Evolutionary conservation across 345 rosid species (phyloP).

Genomic region (Aquilaria yunnanensis): DNA sequence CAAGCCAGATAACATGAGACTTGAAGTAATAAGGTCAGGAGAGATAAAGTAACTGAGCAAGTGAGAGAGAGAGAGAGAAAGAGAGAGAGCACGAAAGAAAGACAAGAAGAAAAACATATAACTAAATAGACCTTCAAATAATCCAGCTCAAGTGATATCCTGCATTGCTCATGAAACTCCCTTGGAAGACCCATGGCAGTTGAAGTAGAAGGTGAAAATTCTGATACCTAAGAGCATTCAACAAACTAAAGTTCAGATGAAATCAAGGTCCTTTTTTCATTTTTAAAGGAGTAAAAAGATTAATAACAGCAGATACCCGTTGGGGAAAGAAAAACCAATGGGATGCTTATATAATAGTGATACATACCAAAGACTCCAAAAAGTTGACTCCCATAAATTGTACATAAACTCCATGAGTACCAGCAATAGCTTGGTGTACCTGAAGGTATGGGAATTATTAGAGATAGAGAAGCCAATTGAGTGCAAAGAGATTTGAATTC

Average conservation of each 20-base stretch:
- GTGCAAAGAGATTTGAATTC: neutral
- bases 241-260: neutral
- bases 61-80: neutral
- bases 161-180: constrained; percentile 95
- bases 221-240: constrained; percentile 65
- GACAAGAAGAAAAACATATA: constrained; percentile 18
- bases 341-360: constrained; percentile 12
- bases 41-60: neutral
- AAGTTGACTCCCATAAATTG: constrained; percentile 81
- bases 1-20: constrained; percentile 16
- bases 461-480: constrained; percentile 20
- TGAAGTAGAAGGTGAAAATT: constrained; percentile 92
- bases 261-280: neutral
- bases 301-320: constrained; percentile 10
- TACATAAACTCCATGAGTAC: constrained; percentile 66
- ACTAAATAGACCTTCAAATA: constrained; percentile 60
- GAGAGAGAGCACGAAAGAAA: constrained; percentile 1
- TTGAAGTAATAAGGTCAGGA: constrained; percentile 6
- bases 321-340: constrained; percentile 9
- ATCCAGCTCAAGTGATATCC: constrained; percentile 64
- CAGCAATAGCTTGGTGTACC: constrained; percentile 83
- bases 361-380: constrained; percentile 81
- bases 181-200: constrained; percentile 96
- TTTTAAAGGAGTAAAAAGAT: too few species aligned
- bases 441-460: constrained; percentile 34